Evolutionary conservation across 129 eudicot genomes (phyloP), one percentile per base, ranked within the genome.

Genomic region (Chrysanthemum lavandulifolium): DNA sequence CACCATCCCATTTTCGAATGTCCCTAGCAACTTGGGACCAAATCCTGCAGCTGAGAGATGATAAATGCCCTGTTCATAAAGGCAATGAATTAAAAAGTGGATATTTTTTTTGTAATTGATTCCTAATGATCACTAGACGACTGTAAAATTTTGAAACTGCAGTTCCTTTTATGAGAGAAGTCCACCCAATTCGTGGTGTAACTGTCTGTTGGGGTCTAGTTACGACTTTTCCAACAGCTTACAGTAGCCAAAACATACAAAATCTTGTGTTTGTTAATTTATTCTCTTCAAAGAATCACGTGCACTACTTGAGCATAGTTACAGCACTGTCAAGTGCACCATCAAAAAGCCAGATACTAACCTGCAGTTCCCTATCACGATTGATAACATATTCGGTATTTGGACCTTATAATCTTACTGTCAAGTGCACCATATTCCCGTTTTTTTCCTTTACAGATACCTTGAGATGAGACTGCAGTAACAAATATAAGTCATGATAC

Each of bases 11-110:
- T 93, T 89, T 63, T 88, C 91, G 73, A 93, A 93, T 67, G 86
- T 86, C 36, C 92, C 96, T 72, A 93, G 86, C 88, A 93, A 85
- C 80, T 85, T 89, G 76, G 98, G 96, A 76, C 98, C 98, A n/a
- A n/a, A n/a, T n/a, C n/a, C n/a, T n/a, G n/a, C n/a, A n/a, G n/a
- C n/a, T n/a, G n/a, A n/a, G n/a, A n/a, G n/a, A n/a, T n/a, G n/a
- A n/a, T n/a, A n/a, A n/a, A n/a, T n/a, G n/a, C n/a, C n/a, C n/a
- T n/a, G n/a, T n/a, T n/a, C n/a, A n/a, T n/a, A n/a, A n/a, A n/a
- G n/a, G n/a, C n/a, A n/a, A n/a, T n/a, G n/a, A n/a, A n/a, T n/a
- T n/a, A n/a, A n/a, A n/a, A n/a, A n/a, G n/a, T n/a, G n/a, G n/a
- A n/a, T n/a, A n/a, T n/a, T n/a, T n/a, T n/a, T n/a, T n/a, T n/a